Evolutionary conservation across 2,329 filamentous ascomycete genomes (phyloP), one percentile per base, ranked within the genome.

Genomic region (Cladosporium sphaerospermum): DNA sequence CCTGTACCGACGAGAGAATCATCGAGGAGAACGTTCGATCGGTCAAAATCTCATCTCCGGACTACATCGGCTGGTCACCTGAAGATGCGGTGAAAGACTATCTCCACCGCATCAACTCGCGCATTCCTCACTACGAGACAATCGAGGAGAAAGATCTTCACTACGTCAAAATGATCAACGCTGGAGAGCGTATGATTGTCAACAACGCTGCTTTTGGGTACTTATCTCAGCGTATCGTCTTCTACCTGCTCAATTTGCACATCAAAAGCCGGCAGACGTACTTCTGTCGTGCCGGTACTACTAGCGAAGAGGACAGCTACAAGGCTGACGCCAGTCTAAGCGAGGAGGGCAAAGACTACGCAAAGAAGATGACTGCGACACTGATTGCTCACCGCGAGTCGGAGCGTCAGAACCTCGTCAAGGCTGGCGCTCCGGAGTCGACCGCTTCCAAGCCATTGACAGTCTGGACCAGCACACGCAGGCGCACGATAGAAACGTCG

Each of bases 161-260:
- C 69, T 99, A 92, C 73, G 92, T 99, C 74, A 96, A 96, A 75
- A 96, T 99, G 92, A 95, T 97, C 68, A 99, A 99, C 62, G 93
- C 93, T 7, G 93, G 93, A 42, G 84, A 92, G 66, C 84, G 89
- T 61, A 86, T 99, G 66, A 86, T 92, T 62, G 92, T 97, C 71
- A 99, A 99, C 74, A 96, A 97, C 61, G 88, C 93, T 68, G 91
- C 86, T 66, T 97, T 99, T 70, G 92, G 91, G 62, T 99, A 99
- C 67, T 80, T 99, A 32, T 95, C 91, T 0, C 91, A 99, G 69
- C 84, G 93, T 56, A 99, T 99, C 60, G 92, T 99, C 52, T 99
- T 99, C 72, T 99, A 97, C 70, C 82, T 99, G 44, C 88, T 96
- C 66, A 99, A 99, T 65, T 78, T 97, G 19, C 93, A 99, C 71